phyloP scores from a whole-genome alignment of 202 grass and related monocot species.

The Zizania palustris region DNA sequence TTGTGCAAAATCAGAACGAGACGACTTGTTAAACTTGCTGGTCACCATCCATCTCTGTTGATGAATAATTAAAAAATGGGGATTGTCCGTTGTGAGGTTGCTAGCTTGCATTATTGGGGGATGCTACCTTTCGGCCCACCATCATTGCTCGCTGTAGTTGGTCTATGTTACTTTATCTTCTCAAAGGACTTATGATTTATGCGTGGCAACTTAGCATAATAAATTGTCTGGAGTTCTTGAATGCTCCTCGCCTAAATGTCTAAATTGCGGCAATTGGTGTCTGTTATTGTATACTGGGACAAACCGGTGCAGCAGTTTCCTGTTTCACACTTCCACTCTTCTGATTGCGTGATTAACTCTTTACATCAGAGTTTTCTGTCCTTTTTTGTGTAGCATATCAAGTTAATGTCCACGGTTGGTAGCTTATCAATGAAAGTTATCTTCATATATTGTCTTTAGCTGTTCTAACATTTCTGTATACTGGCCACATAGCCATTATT shows the following conservation, averaged over 20 bases:
- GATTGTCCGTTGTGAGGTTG: slow-evolving; percentile 32
- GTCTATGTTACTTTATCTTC: slow-evolving; percentile 18
- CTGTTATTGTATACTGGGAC: background rate
- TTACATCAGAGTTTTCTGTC: background rate
- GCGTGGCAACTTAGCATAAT: background rate
- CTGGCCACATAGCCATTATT: background rate
- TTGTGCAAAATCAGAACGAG: background rate
- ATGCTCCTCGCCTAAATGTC: background rate
- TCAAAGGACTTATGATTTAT: slow-evolving; percentile 1
- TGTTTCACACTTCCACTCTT: background rate
- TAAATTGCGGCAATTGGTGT: background rate
- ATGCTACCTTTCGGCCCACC: slow-evolving; percentile 2
- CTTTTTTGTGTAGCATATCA: background rate
- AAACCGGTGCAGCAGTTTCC: background rate
- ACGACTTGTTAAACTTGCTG: background rate
- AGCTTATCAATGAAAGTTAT: background rate
- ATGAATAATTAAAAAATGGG: slow-evolving; percentile 4
- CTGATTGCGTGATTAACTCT: background rate
- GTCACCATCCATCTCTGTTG: slow-evolving; percentile 27
- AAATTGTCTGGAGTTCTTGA: background rate
- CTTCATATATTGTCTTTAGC: background rate
- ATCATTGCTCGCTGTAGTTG: slow-evolving; percentile 14
- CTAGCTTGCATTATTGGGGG: slow-evolving; percentile 19
- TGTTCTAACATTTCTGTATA: slow-evolving; percentile 2
- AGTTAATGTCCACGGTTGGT: slow-evolving; percentile 6